Base-by-base conservation (phyloP, 2,329 filamentous ascomycete genomes). In the Orbilia ellipsospora region DNA sequence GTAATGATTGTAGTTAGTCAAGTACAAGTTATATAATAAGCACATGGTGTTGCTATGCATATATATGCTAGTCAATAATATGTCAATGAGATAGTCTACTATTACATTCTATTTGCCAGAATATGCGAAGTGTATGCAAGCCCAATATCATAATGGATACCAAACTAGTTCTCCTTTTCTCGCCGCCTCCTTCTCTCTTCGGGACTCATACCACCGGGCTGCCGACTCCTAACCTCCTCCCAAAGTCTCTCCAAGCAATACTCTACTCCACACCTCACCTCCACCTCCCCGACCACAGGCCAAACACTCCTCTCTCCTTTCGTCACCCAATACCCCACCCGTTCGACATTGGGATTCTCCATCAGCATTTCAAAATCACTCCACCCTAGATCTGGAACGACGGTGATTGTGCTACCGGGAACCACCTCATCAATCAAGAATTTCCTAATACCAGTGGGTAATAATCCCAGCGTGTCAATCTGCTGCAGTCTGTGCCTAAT, bases 241-340 rank as follows among this genome's bases (percentile, higher is more conserved):
- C 96, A 97, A 0, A 92, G 91, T 55, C 90, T 85, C 81, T 97
- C 94, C 10, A 98, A 85, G 81, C 96, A 93, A 66, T 93, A 90
- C 82, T 98, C 94, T 6, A 98, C 87, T 3, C 90, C 90, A 82
- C 92, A 95, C 5, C 94, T 85, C 5, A 96, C 90, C 79, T 90
- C 90, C 76, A 98, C 83, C 13, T 93, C 92, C 36, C 90, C 90
- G 2, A 97, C 88, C 1, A 93, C 92, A 0, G 94, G 94, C 94
- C 94, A 98, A 0, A 97, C 93, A 78, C 92, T 94, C 77, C 90
- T 85, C 83, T 98, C 94, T 0, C 94, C 94, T 65, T 90, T 87
- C 36, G 89, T 82, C 64, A 96, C 93, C 94, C 94, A 97, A 79
- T 94, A 91, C 70, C 92, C 89, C 2, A 97, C 84, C 7, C 88